Evolutionary conservation across 345 rosid species (phyloP).

Genomic region (Heritiera fomes): DNA sequence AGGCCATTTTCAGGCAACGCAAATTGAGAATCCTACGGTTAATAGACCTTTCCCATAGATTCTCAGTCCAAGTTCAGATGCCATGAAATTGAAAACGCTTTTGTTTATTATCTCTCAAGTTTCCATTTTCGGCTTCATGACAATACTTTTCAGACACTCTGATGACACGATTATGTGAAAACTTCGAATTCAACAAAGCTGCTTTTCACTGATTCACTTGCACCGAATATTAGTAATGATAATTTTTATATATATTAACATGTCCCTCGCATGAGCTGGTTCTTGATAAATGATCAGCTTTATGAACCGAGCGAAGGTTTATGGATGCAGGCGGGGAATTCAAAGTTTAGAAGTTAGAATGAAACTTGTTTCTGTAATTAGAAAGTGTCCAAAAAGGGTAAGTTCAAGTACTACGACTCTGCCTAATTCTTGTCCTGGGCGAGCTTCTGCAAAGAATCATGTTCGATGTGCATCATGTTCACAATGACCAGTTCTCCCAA

Average conservation of each 20-base stretch:
- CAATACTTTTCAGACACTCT: neutral
- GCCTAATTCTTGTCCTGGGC: neutral
- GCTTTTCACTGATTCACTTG: neutral
- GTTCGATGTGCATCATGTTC: conserved; percentile 23
- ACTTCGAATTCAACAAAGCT: neutral
- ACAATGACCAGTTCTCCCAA: conserved; percentile 18
- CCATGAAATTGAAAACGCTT: neutral
- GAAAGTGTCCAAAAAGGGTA: conserved; percentile 17
- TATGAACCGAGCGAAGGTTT: neutral
- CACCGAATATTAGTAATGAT: neutral
- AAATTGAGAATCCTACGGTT: neutral
- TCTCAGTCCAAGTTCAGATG: neutral
- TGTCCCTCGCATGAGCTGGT: conserved; percentile 11
- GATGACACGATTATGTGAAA: neutral
- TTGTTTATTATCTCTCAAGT: too few relatives aligned
- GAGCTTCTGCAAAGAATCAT: neutral
- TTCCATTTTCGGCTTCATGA: neutral
- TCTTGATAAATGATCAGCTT: neutral
- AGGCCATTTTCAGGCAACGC: conserved; percentile 1
- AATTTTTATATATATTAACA: neutral
- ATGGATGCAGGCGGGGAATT: conserved; percentile 23
- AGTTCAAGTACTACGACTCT: neutral
- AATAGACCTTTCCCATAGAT: neutral
- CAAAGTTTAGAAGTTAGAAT: neutral
- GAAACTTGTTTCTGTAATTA: conserved; percentile 9